Evolutionary conservation across 495 filamentous ascomycete species (phyloP), one percentile per base, ranked within the genome.

Genomic region (Penicillium diatomitis): DNA sequence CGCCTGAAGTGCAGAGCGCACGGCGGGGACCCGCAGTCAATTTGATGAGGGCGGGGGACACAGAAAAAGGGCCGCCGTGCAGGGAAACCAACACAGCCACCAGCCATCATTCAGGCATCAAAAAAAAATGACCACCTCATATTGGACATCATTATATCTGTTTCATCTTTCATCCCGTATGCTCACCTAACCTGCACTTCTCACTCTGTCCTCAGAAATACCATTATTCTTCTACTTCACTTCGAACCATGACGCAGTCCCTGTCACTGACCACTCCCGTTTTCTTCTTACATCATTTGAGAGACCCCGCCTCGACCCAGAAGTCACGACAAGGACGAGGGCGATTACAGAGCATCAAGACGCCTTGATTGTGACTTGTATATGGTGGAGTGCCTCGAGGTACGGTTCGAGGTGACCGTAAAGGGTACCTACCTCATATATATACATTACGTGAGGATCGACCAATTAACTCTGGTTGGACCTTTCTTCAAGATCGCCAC

Each of bases 161-260:
- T 38, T 61, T 38, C 44, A 47, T 9, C 3, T 30, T 32, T 34
- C 29, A 8, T 32, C 47, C 44, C 20, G 20, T 20, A 20, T 20
- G 20, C 20, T 47, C 46, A 37, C 44, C 31, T 51, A 35, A 48
- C 27, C 32, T 44, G 47, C 43, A 38, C 5, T 38, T 54, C 38
- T 20, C 43, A 38, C n/a, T 27, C 35, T 32, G 10, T 44, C n/a
- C 31, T 20, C 20, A 20, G 20, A 20, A 20, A 20, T 20, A 32
- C 41, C 29, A 6, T 36, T 10, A 41, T 38, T n/a, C 44, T 33
- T 31, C 40, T 32, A 6, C 3, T 35, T 39, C 48, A 39, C 33
- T 50, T 52, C 66, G 57, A 73, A 73, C 54, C 59, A 73, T 73
- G 70, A 73, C 68, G 69, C 63, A 67, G 61, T 65, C 58, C 58